These are phyloP conservation scores for Houttuynia cordata DNA, from an alignment of 164 flowering plant species.

Conservation along the genomic window DNA sequence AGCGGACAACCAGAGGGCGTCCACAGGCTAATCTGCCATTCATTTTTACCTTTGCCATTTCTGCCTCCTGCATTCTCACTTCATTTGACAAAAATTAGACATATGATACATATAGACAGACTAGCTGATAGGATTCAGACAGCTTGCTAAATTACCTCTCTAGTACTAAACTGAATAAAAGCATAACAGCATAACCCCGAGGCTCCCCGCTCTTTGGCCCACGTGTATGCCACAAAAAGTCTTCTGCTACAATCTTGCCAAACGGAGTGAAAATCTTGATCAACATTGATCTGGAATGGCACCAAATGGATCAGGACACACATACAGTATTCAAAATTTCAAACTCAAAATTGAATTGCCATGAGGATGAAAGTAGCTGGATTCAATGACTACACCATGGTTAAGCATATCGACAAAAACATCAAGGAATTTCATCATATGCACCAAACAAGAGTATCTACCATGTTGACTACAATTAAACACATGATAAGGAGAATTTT, in stretches of 20 bases:
- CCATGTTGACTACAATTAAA: too few species aligned
- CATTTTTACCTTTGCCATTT: conserved; percentile 82
- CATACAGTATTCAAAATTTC: not conserved
- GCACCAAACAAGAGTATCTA: not conserved
- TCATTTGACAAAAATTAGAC: conserved; percentile 44
- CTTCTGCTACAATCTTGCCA: conserved; percentile 76
- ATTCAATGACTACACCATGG: not conserved
- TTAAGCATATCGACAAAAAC: not conserved
- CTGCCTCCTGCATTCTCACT: conserved; percentile 97
- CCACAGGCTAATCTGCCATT: conserved; percentile 75
- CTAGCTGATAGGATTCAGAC: not conserved
- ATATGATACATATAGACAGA: conserved; percentile 7
- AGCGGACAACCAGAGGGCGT: conserved; percentile 74
- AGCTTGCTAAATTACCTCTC: conserved; percentile 49
- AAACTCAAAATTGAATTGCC: not conserved
- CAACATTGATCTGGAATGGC: conserved; percentile 45
- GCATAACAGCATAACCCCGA: conserved; percentile 89
- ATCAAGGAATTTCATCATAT: not conserved
- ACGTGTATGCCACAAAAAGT: conserved; percentile 80
- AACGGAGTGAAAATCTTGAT: conserved; percentile 84
- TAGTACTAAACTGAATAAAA: conserved; percentile 60
- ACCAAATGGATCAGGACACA: not conserved
- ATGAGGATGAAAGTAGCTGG: not conserved
- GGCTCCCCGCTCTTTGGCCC: conserved; percentile 89
- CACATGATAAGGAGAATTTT: too few species aligned